phyloP scores from a whole-genome alignment of 805 yeast species.

The Priceomyces carsonii region DNA sequence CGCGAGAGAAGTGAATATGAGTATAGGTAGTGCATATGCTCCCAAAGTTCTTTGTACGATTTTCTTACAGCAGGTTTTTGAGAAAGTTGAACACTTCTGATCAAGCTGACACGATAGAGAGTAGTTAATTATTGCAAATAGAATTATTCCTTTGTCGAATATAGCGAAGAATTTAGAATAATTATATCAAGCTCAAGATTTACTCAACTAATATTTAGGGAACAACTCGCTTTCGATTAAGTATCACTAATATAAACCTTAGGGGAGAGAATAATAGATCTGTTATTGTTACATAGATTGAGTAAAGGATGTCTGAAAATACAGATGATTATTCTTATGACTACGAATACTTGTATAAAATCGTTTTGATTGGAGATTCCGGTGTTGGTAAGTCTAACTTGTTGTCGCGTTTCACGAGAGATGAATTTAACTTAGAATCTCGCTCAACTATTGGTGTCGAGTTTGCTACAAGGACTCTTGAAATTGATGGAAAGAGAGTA shows the following conservation, averaged over 20 bases:
- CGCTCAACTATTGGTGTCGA: slow-evolving; percentile 97
- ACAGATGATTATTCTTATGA: slow-evolving; percentile 55
- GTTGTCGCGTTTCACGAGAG: slow-evolving; percentile 89
- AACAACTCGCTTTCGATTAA: no score
- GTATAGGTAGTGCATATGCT: no score
- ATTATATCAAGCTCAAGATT: no score
- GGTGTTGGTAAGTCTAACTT: slow-evolving; percentile 97
- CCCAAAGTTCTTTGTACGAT: no score
- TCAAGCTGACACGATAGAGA: no score
- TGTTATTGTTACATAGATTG: background rate
- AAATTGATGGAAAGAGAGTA: slow-evolving; percentile 78
- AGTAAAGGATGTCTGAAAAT: slow-evolving; percentile 32
- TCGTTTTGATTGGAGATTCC: slow-evolving; percentile 94
- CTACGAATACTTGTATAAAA: slow-evolving; percentile 92
- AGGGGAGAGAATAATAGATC: slow-evolving; percentile 4
- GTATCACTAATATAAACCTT: no score
- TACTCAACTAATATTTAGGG: no score
- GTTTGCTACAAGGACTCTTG: slow-evolving; percentile 94
- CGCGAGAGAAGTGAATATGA: background rate
- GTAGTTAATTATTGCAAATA: no score
- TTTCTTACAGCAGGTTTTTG: no score
- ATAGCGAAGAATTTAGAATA: no score
- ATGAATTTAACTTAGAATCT: slow-evolving; percentile 92
- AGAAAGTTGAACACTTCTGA: no score
- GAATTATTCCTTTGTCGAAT: no score